Base-by-base conservation (phyloP, 2,329 filamentous ascomycete species). In the Fusarium algeriense region DNA sequence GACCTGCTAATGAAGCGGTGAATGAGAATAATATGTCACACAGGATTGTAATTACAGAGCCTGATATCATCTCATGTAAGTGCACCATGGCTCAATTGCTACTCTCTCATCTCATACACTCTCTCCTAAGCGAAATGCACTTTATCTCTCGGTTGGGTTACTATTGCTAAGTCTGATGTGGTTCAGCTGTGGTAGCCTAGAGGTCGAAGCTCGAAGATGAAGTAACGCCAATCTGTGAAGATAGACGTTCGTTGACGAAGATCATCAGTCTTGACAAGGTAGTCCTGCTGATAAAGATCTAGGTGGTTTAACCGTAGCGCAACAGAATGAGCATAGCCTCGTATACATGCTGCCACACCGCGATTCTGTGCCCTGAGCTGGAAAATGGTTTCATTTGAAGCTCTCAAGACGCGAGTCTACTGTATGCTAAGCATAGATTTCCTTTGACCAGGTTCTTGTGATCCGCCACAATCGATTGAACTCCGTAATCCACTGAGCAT, bases 1-100 rank as follows among this genome's bases (percentile, higher is more conserved):
- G 9, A 19, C 23, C 50, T 67, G 20, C 32, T 44, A 49, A 40
- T 14, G 48, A 49, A 55, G 63, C 64, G 64, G 63, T 67, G 63
- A 67, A 62, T 40, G 23, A 44, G 34, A 40, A 43, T 62, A 67
- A 49, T 17, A 11, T 14, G 14, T 5, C 19, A 20, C 17, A 20
- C 30, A 32, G 30, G n/a, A 20, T 53, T 67, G 23, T 23, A 37
- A 49, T 43, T 49, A 62, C 28, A 30, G 17, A 41, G 23, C 61
- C 52, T 23, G 23, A 23, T 59, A 17, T 41, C 14, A 15, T 26
- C 19, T 34, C 26, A 48, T 52, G 35, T 17, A 23, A 53, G 37
- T 17, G 19, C 28, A 38, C 23, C 35, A 46, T 59, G 53, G 26
- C 46, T 66, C 63, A 34, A 15, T 41, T 30, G 12, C 10, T 26